These are phyloP conservation scores for Elaeagnus macrophylla DNA, from an alignment of 306 rosid genomes.

Conservation along the genomic window DNA sequence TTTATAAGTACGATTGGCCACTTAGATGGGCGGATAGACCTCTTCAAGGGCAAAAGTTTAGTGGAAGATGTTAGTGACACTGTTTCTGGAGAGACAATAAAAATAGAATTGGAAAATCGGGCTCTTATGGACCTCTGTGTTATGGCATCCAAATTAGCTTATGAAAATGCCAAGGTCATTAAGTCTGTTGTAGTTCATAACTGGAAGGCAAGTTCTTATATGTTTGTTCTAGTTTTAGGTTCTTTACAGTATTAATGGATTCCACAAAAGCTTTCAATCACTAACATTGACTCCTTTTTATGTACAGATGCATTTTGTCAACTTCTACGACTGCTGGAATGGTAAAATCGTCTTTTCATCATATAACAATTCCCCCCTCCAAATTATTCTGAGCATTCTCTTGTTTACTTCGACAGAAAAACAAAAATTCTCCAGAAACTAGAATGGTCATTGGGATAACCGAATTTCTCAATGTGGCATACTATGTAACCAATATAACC, in stretches of 20 bases:
- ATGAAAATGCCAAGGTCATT: conserved; percentile 52
- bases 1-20: conserved; percentile 64
- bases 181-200: conserved; percentile 30
- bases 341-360: conserved; percentile 27
- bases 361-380: background rate
- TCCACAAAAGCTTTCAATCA: background rate
- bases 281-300: background rate
- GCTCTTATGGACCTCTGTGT: conserved; percentile 63
- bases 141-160: conserved; percentile 69
- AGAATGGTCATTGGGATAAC: too few species aligned
- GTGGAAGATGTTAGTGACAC: conserved; percentile 15
- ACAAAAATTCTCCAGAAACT: too few species aligned
- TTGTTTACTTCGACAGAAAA: background rate
- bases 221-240: background rate
- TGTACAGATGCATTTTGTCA: conserved; percentile 68
- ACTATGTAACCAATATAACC: too few species aligned
- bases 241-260: background rate
- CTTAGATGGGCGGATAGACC: conserved; percentile 44
- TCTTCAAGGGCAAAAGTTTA: conserved; percentile 21
- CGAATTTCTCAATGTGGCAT: too few species aligned
- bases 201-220: conserved; percentile 54
- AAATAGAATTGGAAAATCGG: conserved; percentile 27
- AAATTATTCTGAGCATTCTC: background rate
- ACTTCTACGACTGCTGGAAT: conserved; percentile 63
- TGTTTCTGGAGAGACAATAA: conserved; percentile 15